Conservation (phyloP, 441 rosid species). For the Populus trichocarpa region DNA sequence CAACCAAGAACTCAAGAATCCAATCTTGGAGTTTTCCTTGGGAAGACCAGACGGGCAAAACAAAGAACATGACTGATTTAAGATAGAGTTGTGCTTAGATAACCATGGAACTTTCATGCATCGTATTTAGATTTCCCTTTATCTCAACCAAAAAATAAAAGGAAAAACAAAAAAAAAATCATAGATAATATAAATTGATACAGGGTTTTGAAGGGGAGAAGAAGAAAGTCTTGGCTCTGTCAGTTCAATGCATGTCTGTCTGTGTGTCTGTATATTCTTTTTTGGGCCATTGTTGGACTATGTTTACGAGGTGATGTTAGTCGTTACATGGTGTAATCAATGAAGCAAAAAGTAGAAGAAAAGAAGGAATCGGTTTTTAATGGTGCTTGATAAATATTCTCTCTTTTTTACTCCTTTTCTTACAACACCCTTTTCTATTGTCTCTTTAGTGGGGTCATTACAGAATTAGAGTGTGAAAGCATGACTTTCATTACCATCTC, state of each 20-base stretch:
- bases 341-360: background rate
- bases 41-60: slow-evolving; percentile 37
- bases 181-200: background rate
- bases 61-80: slow-evolving; percentile 22
- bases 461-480: slow-evolving; percentile 17
- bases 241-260: slow-evolving; percentile 11
- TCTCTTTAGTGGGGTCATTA: background rate
- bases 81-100: background rate
- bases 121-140: background rate
- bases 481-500: slow-evolving; percentile 2
- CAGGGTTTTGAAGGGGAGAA: background rate
- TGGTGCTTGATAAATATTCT: slow-evolving; percentile 2
- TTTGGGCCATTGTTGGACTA: background rate
- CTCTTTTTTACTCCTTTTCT: background rate
- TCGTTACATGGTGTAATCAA: background rate
- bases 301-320: background rate
- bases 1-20: slow-evolving; percentile 14
- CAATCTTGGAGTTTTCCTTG: slow-evolving; percentile 45
- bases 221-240: background rate
- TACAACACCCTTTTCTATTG: background rate
- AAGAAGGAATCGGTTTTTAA: slow-evolving; percentile 12
- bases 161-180: too few species aligned
- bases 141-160: background rate
- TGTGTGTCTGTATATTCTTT: slow-evolving; percentile 3
- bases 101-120: background rate